Base-by-base conservation (phyloP, 305 asterid genomes). In the Andrographis paniculata region DNA sequence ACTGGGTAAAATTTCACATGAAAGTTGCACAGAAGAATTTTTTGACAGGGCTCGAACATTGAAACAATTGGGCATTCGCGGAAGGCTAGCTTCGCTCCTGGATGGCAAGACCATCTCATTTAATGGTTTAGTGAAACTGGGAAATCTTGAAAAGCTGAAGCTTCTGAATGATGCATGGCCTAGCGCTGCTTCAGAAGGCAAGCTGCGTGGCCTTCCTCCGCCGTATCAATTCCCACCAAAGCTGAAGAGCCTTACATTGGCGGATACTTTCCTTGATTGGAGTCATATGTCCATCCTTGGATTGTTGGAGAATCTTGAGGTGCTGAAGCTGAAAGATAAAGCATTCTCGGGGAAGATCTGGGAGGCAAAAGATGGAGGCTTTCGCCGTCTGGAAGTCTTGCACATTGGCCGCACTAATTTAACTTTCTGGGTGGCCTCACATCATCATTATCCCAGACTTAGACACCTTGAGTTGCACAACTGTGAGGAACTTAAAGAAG, bases 21-120 rank as follows among this genome's bases (percentile, higher is more conserved):
- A 54, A 14, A 62, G 69, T 19, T 71, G 74, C 59, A 65, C 67
- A 0, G 58, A 62, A 12, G 71, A 65, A 9, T 51, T 62, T 15
- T 48, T 65, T 21, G 60, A 64, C 20, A 51, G 51, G 62, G 61
- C 71, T 19, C 59, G 69, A 15, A 62, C 65, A 28, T 47, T 75
- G 56, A 73, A 60, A 58, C 59, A 45, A 14, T 36, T 73, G 53
- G 76, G 80, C 52, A 59, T 73, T 45, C 80, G 80, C 1, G 80
- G 80, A 31, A 51, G 42, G 11, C 45, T 69, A 2, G 53, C 64
- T 17, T 20, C 21, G 20, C 71, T 73, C 15, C 16, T 73, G 31
- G 61, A 62, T 3, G 64, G 59, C 31, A 71, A 56, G 61, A 42
- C 8, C 2, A 68, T 60, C 22, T 59, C 73, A 4, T 69, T 73